Conservation (phyloP, 2,329 filamentous ascomycete species). For the Phoma sp. region DNA sequence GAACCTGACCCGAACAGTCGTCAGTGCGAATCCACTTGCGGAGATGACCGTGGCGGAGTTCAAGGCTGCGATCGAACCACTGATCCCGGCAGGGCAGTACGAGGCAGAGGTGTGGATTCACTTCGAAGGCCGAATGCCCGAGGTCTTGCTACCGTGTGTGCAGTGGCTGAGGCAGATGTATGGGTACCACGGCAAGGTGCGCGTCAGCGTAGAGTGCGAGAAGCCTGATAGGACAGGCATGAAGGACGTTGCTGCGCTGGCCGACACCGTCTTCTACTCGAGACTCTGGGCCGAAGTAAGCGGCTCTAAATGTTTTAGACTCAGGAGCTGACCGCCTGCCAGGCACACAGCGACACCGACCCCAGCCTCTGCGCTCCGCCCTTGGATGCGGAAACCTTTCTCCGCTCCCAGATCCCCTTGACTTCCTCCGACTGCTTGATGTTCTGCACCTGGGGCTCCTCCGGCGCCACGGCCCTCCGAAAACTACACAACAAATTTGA, state of each 20-base stretch:
- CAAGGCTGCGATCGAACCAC: constrained; percentile 47
- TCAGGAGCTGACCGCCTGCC: neutral
- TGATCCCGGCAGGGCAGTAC: constrained; percentile 30
- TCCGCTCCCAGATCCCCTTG: constrained; percentile 39
- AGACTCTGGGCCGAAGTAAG: constrained; percentile 68
- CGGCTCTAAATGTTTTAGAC: neutral
- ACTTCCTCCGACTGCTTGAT: constrained; percentile 53
- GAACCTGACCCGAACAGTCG: constrained; percentile 70
- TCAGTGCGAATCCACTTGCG: constrained; percentile 71
- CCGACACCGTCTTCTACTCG: constrained; percentile 77
- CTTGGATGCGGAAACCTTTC: constrained; percentile 23
- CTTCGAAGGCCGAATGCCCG: constrained; percentile 75
- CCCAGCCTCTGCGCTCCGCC: neutral
- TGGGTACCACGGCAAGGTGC: constrained; percentile 50
- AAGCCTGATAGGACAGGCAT: constrained; percentile 70
- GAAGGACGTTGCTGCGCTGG: constrained; percentile 63
- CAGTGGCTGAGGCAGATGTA: constrained; percentile 55
- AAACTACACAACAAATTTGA: constrained; percentile 23
- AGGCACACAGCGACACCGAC: neutral
- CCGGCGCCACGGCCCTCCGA: constrained; percentile 58
- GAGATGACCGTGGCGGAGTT: constrained; percentile 74
- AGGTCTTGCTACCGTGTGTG: constrained; percentile 66
- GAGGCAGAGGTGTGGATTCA: constrained; percentile 64
- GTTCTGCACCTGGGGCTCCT: constrained; percentile 66
- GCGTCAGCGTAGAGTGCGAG: constrained; percentile 74